phyloP scores from a whole-genome alignment of 2,329 filamentous ascomycete genomes.

The Geoglossum cookeanum region DNA sequence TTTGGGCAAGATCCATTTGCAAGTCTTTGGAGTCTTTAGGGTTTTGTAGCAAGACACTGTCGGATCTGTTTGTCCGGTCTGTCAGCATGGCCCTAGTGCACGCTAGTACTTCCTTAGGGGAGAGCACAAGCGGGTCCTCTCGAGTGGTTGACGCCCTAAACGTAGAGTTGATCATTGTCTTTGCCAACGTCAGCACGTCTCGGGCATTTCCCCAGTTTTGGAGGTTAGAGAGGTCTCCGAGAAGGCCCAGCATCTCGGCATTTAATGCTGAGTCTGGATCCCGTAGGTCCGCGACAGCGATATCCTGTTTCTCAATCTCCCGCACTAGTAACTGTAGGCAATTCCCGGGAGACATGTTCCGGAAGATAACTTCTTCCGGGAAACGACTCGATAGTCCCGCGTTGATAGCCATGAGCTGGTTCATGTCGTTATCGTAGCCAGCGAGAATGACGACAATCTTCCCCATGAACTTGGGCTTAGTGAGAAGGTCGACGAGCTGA shows the following conservation, averaged over 20 bases:
- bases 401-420: constrained; percentile 40
- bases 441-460: constrained; percentile 50
- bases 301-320: constrained; percentile 16
- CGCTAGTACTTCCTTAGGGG: constrained; percentile 12
- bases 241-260: constrained; percentile 14
- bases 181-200: constrained; percentile 37
- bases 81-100: background rate
- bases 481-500: constrained; percentile 32
- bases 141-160: constrained; percentile 14
- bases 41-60: background rate
- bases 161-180: constrained; percentile 25
- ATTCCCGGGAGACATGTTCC: constrained; percentile 22
- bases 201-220: constrained; percentile 43
- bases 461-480: constrained; percentile 35
- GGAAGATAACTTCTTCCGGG: constrained; percentile 40
- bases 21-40: background rate
- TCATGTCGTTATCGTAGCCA: constrained; percentile 48
- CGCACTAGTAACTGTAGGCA: constrained; percentile 28
- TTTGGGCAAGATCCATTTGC: background rate
- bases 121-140: constrained; percentile 6
- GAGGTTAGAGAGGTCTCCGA: constrained; percentile 24
- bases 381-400: constrained; percentile 46
- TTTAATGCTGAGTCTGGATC: constrained; percentile 9
- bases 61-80: background rate
- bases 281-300: constrained; percentile 15